phyloP scores from a whole-genome alignment of 2,329 filamentous ascomycete genomes.

The Sporothrix brunneoviolacea region DNA sequence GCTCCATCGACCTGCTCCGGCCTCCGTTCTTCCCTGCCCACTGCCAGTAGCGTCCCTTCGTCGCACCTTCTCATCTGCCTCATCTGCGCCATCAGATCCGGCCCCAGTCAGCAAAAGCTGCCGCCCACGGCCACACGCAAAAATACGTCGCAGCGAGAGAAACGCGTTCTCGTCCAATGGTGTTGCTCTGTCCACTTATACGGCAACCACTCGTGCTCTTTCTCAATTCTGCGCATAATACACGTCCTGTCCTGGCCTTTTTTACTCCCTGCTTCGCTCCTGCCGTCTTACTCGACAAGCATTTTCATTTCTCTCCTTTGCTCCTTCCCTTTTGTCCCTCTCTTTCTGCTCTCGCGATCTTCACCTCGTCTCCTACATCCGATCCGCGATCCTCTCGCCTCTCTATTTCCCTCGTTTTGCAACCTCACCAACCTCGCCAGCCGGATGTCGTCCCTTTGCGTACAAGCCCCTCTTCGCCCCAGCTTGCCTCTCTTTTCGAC shows the following conservation, averaged over 20 bases:
- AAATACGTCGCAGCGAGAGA: background rate
- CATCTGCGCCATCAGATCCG: background rate
- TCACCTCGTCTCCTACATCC: background rate
- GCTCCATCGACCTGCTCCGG: too few species aligned
- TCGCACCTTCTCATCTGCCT: too few species aligned
- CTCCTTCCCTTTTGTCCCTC: background rate
- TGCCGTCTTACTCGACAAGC: background rate
- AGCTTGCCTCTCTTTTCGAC: constrained; percentile 6
- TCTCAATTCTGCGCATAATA: background rate
- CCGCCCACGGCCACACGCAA: too few species aligned
- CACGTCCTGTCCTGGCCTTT: background rate
- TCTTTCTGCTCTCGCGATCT: background rate
- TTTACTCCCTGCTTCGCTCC: constrained; percentile 6
- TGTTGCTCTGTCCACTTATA: constrained; percentile 6
- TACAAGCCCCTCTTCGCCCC: background rate
- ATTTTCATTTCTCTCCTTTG: background rate
- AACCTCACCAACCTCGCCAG: background rate
- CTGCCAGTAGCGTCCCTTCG: background rate
- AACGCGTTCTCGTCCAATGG: constrained; percentile 11
- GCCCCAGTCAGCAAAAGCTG: background rate
- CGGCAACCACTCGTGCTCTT: background rate
- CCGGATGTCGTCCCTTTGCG: background rate
- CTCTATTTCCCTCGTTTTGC: background rate
- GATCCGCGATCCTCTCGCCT: background rate
- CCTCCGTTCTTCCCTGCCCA: too few species aligned